A percentile compares a stretch with the other conserved stretches of the same genome.
phyloP scores from a whole-genome alignment of 2,329 filamentous ascomycete genomes.

The Colletotrichum abscissum region DNA sequence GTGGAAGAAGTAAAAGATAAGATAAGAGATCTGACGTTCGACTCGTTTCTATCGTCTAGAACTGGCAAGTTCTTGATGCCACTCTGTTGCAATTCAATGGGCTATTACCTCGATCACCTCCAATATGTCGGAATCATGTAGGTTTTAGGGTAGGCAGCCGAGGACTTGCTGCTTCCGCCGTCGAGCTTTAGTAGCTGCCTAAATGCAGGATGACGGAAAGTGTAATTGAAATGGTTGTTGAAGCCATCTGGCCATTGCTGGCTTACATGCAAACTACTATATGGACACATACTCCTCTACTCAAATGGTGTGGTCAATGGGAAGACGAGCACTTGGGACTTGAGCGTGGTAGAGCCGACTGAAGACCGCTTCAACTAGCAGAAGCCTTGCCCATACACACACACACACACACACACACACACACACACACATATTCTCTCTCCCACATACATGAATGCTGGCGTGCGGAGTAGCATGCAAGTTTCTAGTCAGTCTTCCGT shows the following conservation, averaged over 20 bases:
- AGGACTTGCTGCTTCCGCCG: background rate
- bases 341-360: background rate
- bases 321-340: background rate
- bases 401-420: too few relatives aligned
- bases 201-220: background rate
- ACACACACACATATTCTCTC: too few relatives aligned
- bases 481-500: background rate
- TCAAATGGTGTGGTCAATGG: background rate
- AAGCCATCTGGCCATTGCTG: background rate
- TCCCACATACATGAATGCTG: background rate
- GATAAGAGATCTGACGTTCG: background rate
- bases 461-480: background rate
- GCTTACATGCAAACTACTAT: background rate
- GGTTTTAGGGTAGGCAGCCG: background rate
- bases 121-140: background rate
- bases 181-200: background rate
- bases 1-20: constrained; percentile 18
- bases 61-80: too few relatives aligned
- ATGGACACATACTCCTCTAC: background rate
- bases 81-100: background rate
- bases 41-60: too few relatives aligned
- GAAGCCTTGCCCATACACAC: background rate
- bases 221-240: background rate
- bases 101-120: background rate
- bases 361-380: background rate